Percentiles rank a stretch among this genome's conserved stretches.
These are phyloP conservation scores for Phytopythium delawarense DNA, from an alignment of 352 stramenopile species.

Conservation along the genomic window DNA sequence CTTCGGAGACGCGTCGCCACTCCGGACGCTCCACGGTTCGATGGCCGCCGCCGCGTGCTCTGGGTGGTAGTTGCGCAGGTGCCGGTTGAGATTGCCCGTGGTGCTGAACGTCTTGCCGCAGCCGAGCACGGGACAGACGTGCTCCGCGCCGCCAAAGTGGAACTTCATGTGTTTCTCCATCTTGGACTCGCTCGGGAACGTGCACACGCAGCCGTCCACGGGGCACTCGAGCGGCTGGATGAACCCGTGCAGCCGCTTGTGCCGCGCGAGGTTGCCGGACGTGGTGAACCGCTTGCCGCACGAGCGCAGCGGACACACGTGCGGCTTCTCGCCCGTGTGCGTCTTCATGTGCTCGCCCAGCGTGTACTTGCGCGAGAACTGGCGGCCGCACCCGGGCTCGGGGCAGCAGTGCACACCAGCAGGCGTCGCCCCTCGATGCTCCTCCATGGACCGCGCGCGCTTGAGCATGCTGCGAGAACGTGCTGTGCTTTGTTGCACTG, in stretches of 20 bases:
- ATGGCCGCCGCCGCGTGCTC: constrained; percentile 8
- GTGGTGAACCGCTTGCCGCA: constrained; percentile 43
- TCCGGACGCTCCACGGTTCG: background rate
- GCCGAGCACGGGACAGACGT: constrained; percentile 22
- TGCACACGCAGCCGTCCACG: constrained; percentile 14
- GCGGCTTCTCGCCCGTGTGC: constrained; percentile 21
- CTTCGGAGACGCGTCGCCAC: background rate
- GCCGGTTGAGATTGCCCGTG: constrained; percentile 41
- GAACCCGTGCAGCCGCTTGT: constrained; percentile 30
- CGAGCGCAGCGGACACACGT: constrained; percentile 22
- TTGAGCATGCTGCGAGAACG: background rate
- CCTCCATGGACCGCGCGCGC: background rate
- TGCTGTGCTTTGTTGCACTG: too few relatives aligned
- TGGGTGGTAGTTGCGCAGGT: constrained; percentile 18
- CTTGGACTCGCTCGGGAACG: constrained; percentile 18
- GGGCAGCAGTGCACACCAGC: constrained; percentile 16
- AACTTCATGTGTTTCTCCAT: constrained; percentile 31
- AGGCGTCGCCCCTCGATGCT: constrained; percentile 16
- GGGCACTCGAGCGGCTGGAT: constrained; percentile 20
- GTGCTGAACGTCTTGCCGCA: constrained; percentile 54
- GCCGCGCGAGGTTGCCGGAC: constrained; percentile 32
- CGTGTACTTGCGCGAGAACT: constrained; percentile 28
- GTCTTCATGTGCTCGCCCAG: constrained; percentile 36
- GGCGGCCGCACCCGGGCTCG: constrained; percentile 16
- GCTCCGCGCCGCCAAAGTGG: constrained; percentile 25